Evolutionary conservation across 169 alveolate genomes (phyloP).

Genomic region (Plasmodium reichenowi): DNA sequence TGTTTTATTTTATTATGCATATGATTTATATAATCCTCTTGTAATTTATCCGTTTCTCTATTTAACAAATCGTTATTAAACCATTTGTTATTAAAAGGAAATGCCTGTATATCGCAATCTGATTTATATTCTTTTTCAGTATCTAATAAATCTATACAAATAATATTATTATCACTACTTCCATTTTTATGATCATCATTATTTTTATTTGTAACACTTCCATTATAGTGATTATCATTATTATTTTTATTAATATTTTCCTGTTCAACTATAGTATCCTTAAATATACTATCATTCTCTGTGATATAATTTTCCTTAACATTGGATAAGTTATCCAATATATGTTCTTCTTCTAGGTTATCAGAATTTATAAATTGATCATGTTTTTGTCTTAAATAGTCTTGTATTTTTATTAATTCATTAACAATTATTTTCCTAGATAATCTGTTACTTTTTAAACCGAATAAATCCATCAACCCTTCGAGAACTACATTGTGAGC

Average conservation of each 20-base stretch:
- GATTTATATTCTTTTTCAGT: background rate
- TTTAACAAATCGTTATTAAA: background rate
- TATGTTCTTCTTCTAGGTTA: background rate
- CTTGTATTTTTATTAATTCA: conserved; percentile 51
- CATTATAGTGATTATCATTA: background rate
- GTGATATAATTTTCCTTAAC: background rate
- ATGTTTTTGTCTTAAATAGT: conserved; percentile 11
- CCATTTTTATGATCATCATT: background rate
- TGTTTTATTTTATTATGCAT: conserved; percentile 46
- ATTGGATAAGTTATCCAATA: background rate
- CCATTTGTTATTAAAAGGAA: background rate
- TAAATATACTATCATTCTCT: background rate
- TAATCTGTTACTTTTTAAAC: conserved; percentile 35
- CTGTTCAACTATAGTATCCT: background rate
- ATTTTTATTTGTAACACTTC: background rate
- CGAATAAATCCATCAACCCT: conserved; percentile 57
- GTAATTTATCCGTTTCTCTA: conserved; percentile 37
- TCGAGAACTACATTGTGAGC: conserved; percentile 33
- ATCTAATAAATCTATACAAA: background rate
- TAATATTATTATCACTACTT: background rate
- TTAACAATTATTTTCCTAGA: conserved; percentile 45
- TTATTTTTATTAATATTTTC: background rate
- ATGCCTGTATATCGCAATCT: background rate
- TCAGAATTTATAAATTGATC: background rate
- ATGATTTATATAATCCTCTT: conserved; percentile 53